Conservation (phyloP, 2,329 filamentous ascomycete genomes). For the Mycosphaerella sp. region DNA sequence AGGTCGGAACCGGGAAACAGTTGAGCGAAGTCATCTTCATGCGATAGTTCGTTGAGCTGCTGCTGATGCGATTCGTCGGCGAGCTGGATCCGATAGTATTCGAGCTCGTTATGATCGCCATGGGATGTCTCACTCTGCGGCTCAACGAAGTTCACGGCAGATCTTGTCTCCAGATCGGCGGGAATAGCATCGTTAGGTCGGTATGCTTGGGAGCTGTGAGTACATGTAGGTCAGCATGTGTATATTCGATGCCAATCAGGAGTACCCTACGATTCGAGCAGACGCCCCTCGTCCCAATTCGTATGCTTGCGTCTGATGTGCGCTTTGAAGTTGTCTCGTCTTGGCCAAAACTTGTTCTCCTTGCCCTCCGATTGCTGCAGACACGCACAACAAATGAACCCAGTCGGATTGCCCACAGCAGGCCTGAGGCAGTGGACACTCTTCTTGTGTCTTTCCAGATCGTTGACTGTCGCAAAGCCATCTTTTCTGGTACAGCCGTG, state of each 20-base stretch:
- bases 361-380: slow-evolving; percentile 44
- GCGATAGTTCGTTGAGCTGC: background rate
- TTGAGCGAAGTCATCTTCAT: background rate
- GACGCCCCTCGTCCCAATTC: slow-evolving; percentile 11
- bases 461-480: slow-evolving; percentile 75
- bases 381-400: slow-evolving; percentile 54
- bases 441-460: slow-evolving; percentile 71
- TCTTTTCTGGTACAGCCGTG: slow-evolving; percentile 49
- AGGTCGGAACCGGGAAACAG: slow-evolving; percentile 6
- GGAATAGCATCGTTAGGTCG: slow-evolving; percentile 17
- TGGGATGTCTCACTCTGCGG: background rate
- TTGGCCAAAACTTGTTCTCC: slow-evolving; percentile 64
- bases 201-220: slow-evolving; percentile 15
- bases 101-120: background rate
- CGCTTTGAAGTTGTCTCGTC: slow-evolving; percentile 78
- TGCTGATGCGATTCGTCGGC: background rate
- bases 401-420: slow-evolving; percentile 39
- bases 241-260: background rate
- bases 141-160: background rate
- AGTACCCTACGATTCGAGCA: slow-evolving; percentile 20
- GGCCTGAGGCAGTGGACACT: slow-evolving; percentile 55
- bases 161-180: slow-evolving; percentile 1
- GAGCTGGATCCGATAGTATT: background rate
- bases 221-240: slow-evolving; percentile 1
- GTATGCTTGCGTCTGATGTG: slow-evolving; percentile 67